A percentile compares a stretch with the other conserved stretches of the same genome.
Conservation (phyloP, 306 rosid genomes). For the Vigna radiata region DNA sequence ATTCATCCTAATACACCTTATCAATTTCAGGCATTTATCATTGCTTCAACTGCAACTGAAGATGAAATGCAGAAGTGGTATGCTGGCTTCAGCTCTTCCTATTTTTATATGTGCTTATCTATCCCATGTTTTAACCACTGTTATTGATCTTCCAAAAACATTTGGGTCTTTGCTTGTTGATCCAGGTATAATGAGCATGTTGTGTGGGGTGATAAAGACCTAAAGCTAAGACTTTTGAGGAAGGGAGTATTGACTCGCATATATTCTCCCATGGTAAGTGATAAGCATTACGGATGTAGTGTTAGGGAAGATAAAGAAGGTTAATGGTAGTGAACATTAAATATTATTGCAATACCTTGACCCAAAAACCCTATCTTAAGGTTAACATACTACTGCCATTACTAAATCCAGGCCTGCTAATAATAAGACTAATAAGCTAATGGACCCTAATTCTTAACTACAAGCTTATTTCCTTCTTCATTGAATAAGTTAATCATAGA, state of each 20-base stretch:
- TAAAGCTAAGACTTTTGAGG: conserved; percentile 78
- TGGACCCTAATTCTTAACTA: neutral
- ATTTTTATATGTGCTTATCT: conserved; percentile 15
- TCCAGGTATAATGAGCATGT: conserved; percentile 87
- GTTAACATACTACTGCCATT: neutral
- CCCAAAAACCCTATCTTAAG: neutral
- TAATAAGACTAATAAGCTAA: conserved; percentile 12
- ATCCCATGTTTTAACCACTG: conserved; percentile 14
- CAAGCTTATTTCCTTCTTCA: conserved; percentile 18
- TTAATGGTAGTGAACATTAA: neutral
- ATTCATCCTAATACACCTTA: conserved; percentile 39
- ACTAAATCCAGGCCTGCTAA: neutral
- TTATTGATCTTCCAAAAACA: conserved; percentile 12
- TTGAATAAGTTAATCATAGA: conserved; percentile 14
- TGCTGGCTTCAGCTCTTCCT: conserved; percentile 31
- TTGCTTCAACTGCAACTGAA: conserved; percentile 93
- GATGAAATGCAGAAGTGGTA: conserved; percentile 92
- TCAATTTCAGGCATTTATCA: conserved; percentile 87
- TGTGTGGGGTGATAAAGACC: conserved; percentile 95
- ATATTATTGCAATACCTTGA: conserved; percentile 3
- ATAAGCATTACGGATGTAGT: neutral
- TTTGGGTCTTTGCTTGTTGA: conserved; percentile 40
- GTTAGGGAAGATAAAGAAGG: neutral
- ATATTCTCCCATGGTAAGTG: conserved; percentile 81
- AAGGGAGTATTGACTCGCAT: conserved; percentile 94